Conservation (phyloP, 345 rosid species). For the Salix suchowensis region DNA sequence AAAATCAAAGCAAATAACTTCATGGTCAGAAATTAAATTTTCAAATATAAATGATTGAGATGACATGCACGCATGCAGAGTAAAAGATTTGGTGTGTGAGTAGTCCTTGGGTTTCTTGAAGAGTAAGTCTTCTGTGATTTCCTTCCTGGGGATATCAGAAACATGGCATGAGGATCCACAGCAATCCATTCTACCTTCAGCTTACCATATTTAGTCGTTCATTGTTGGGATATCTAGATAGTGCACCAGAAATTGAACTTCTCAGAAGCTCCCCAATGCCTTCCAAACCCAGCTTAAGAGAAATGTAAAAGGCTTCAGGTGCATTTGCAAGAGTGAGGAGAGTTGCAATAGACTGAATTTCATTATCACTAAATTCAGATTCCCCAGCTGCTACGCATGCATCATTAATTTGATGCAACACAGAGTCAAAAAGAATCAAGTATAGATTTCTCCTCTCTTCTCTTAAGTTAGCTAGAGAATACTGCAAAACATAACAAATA, state of each 20-base stretch:
- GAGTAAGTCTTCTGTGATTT: no score
- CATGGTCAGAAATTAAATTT: no score
- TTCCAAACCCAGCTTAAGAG: slow-evolving; percentile 92
- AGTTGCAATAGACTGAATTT: slow-evolving; percentile 75
- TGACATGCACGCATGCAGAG: neutral
- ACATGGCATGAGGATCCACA: no score
- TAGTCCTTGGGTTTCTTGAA: no score
- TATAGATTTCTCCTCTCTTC: slow-evolving; percentile 88
- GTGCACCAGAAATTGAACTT: slow-evolving; percentile 73
- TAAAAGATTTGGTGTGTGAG: no score
- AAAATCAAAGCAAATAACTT: no score
- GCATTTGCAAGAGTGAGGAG: slow-evolving; percentile 85
- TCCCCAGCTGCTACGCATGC: slow-evolving; percentile 67
- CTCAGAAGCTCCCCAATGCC: slow-evolving; percentile 93
- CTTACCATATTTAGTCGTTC: slow-evolving; percentile 80
- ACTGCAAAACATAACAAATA: slow-evolving; percentile 46
- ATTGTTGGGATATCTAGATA: slow-evolving; percentile 79
- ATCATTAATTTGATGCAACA: slow-evolving; percentile 80
- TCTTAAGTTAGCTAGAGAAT: slow-evolving; percentile 75
- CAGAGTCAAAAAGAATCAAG: slow-evolving; percentile 82
- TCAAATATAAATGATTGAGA: no score
- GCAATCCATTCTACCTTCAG: neutral
- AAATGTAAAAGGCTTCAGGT: slow-evolving; percentile 89
- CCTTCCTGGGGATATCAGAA: no score
- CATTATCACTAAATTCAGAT: slow-evolving; percentile 79